Evolutionary conservation across 2,329 filamentous ascomycete species (phyloP).

Genomic region (Talaromyces sp.): DNA sequence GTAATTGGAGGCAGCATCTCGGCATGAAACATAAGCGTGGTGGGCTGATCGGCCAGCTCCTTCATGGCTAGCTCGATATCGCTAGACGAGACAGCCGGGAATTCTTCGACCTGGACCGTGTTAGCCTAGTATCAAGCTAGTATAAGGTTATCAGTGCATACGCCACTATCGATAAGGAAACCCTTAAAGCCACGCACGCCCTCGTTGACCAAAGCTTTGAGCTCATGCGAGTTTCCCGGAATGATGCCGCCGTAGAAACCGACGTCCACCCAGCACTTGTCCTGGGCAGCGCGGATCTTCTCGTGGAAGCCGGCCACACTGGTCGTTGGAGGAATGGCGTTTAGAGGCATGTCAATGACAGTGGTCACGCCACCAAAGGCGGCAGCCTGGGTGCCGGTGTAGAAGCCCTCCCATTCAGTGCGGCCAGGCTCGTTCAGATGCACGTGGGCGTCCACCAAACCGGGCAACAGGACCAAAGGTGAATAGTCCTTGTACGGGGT

Average conservation of each 20-base stretch:
- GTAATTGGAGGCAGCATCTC: conserved; percentile 93
- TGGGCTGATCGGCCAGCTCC: conserved; percentile 73
- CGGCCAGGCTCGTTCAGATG: conserved; percentile 95
- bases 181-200: conserved; percentile 96
- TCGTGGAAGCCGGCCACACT: conserved; percentile 76
- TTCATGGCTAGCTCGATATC: conserved; percentile 79
- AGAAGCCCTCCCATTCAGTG: conserved; percentile 98
- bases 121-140: conserved; percentile 14
- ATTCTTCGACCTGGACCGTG: conserved; percentile 73
- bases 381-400: conserved; percentile 87
- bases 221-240: conserved; percentile 76
- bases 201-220: conserved; percentile 74
- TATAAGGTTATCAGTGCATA: conserved; percentile 46
- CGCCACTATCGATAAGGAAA: conserved; percentile 93
- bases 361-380: conserved; percentile 96
- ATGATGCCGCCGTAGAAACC: conserved; percentile 95
- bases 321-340: conserved; percentile 93
- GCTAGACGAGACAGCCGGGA: conserved; percentile 76
- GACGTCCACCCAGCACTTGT: conserved; percentile 97
- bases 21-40: conserved; percentile 97
- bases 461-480: conserved; percentile 78
- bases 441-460: conserved; percentile 93
- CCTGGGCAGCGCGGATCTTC: conserved; percentile 77
- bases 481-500: conserved; percentile 79
- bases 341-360: conserved; percentile 95